Evolutionary conservation across 2,329 filamentous ascomycete genomes (phyloP).

Genomic region (Ascochyta lentis): DNA sequence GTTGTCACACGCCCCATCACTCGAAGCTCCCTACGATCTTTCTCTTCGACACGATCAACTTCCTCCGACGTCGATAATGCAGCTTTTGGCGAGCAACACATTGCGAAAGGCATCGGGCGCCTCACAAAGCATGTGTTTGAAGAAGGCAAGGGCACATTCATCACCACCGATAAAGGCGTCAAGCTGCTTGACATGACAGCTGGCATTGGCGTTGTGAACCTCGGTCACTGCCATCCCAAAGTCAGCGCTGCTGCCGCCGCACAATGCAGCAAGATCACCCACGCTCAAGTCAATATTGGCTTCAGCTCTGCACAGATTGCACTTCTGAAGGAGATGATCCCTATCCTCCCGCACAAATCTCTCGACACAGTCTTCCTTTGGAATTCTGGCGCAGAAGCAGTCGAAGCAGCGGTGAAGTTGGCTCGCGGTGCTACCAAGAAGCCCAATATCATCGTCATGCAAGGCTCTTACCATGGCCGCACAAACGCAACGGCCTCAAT

Average conservation of each 20-base stretch:
- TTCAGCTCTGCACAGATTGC: constrained; percentile 39
- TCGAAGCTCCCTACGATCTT: constrained; percentile 20
- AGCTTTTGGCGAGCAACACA: constrained; percentile 38
- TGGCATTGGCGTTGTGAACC: constrained; percentile 39
- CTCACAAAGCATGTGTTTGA: constrained; percentile 43
- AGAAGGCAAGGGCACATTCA: constrained; percentile 37
- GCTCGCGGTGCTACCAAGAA: constrained; percentile 40
- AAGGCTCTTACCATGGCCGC: constrained; percentile 40
- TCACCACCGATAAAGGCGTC: constrained; percentile 40
- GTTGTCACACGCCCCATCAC: constrained; percentile 9
- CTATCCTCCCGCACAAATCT: constrained; percentile 37
- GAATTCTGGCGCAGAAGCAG: constrained; percentile 41
- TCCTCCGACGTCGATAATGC: constrained; percentile 29
- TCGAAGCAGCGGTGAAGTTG: constrained; percentile 39
- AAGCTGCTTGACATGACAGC: constrained; percentile 41
- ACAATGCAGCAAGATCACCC: constrained; percentile 41
- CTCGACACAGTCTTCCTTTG: constrained; percentile 40
- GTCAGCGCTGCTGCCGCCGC: constrained; percentile 39
- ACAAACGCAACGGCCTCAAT: constrained; percentile 40
- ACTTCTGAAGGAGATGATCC: constrained; percentile 36
- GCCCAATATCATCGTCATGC: constrained; percentile 43
- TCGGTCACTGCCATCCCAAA: constrained; percentile 41
- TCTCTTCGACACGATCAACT: constrained; percentile 25
- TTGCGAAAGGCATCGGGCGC: constrained; percentile 40
- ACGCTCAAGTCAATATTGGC: constrained; percentile 41